phyloP scores from a whole-genome alignment of 1,284 basidiomycete species.

The Apiotrichum domesticum region DNA sequence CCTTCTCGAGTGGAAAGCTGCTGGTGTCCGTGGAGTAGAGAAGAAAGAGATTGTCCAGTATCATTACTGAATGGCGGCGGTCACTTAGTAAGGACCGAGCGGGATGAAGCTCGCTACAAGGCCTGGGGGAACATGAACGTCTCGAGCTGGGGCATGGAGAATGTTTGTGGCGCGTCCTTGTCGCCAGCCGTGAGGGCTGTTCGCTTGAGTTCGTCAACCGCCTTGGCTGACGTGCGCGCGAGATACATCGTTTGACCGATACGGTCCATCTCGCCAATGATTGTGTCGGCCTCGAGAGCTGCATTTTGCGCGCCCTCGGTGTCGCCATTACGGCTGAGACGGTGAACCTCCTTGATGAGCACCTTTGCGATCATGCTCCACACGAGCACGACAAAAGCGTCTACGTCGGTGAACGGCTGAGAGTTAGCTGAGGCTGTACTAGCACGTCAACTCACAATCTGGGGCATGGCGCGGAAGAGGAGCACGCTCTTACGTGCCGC shows the following conservation, averaged over 20 bases:
- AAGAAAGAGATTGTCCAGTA: too few relatives aligned
- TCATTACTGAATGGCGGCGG: not conserved
- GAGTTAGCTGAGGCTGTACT: not conserved
- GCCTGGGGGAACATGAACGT: conserved; percentile 14
- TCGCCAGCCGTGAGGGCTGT: conserved; percentile 12
- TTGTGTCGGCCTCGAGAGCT: conserved; percentile 4
- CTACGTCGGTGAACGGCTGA: conserved; percentile 35
- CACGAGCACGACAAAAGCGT: conserved; percentile 35
- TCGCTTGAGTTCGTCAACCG: conserved; percentile 31
- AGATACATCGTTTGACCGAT: conserved; percentile 32
- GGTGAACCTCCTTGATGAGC: conserved; percentile 37
- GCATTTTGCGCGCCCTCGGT: conserved; percentile 3
- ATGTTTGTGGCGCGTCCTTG: not conserved
- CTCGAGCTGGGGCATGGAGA: conserved; percentile 7
- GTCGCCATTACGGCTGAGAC: conserved; percentile 28
- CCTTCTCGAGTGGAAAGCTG: too few relatives aligned
- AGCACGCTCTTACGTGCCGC: conserved; percentile 31
- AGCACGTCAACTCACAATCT: conserved; percentile 21
- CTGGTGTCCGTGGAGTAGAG: too few relatives aligned
- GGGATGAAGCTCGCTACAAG: not conserved
- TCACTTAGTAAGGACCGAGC: too few relatives aligned
- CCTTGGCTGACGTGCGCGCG: conserved; percentile 32
- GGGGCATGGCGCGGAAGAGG: conserved; percentile 28
- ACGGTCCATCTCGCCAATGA: conserved; percentile 14
- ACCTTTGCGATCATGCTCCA: conserved; percentile 40